Evolutionary conservation across 2,329 filamentous ascomycete genomes (phyloP), one percentile per base, ranked within the genome.

Genomic region (Colletotrichum simmondsii): DNA sequence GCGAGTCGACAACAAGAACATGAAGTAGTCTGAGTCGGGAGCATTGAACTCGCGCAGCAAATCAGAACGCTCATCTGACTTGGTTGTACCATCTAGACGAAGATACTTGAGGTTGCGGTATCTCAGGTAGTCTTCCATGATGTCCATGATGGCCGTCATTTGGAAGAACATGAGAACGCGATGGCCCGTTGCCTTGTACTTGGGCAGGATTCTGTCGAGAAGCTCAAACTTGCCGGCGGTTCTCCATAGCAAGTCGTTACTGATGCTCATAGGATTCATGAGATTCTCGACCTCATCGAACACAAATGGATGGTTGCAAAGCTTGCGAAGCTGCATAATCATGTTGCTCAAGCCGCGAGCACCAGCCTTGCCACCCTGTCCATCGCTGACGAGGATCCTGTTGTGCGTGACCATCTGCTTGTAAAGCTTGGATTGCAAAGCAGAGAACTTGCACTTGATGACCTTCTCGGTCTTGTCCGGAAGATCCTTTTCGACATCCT

Each of bases 61-160:
- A 64, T 98, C 95, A 1, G 95, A 98, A 76, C 97, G 94, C 83
- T 99, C 97, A 79, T 99, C 97, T 1, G 97, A 95, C 82, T 99
- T 99, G 58, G 97, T 99, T 0, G 95, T 97, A 86, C 97, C 97
- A 79, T 99, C 97, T 72, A 99, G 88, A 81, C 97, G 95, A 76
- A 99, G 88, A 81, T 97, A 99, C 79, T 93, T 89, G 77, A 98
- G 88, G 59, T 92, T 93, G 75, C 94, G 91, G 79, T 95, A 93
- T 4, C 96, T 93, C 75, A 99, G 85, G 82, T 97, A 99, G 81
- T 99, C 97, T 78, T 99, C 97, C 97, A 99, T 98, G 79, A 99
- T 99, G 84, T 99, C 98, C 97, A 99, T 99, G 81, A 99, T 99
- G 74, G 97, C 95, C 4, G 97, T 99, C 97, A 99, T 99, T 83